Percentiles rank a stretch among this genome's conserved stretches.
These are phyloP conservation scores for Penicillium frequentans DNA, from an alignment of 2,329 filamentous ascomycete genomes.

Conservation along the genomic window DNA sequence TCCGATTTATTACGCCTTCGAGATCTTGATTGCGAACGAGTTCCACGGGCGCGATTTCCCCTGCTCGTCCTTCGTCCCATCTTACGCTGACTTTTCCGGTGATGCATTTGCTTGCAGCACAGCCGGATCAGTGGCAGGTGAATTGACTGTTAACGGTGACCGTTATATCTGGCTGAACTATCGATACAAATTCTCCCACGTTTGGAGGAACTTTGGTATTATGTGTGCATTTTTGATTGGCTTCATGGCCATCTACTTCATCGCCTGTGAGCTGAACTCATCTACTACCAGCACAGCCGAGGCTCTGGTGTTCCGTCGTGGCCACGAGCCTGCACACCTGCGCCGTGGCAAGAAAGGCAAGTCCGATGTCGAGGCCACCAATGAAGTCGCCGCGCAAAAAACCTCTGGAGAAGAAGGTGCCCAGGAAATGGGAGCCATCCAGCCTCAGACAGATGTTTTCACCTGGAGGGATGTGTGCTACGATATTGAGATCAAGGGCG, in stretches of 20 bases:
- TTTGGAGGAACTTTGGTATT: constrained; percentile 70
- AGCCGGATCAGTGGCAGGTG: constrained; percentile 55
- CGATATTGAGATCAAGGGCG: constrained; percentile 60
- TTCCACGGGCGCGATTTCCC: constrained; percentile 27
- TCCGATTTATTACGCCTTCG: constrained; percentile 33
- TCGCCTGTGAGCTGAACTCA: constrained; percentile 45
- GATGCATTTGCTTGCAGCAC: constrained; percentile 17
- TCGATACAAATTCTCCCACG: constrained; percentile 57
- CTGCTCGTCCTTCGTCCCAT: constrained; percentile 21
- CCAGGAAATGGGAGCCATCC: constrained; percentile 8
- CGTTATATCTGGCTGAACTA: constrained; percentile 56
- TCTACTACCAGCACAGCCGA: constrained; percentile 67
- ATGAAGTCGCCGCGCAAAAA: background rate
- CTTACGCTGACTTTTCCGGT: constrained; percentile 13
- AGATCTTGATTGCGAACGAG: constrained; percentile 32
- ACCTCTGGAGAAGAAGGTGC: constrained; percentile 4
- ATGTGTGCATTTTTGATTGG: constrained; percentile 57
- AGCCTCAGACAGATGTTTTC: constrained; percentile 17
- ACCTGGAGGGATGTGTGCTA: constrained; percentile 61
- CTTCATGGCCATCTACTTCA: constrained; percentile 50
- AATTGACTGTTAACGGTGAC: constrained; percentile 57
- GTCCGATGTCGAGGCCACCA: constrained; percentile 1
- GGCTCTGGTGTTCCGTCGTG: constrained; percentile 69
- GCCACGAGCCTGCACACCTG: constrained; percentile 30
- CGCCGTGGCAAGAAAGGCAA: constrained; percentile 8